Conservation (phyloP, 306 rosid genomes). For the Rubus parviflorus region DNA sequence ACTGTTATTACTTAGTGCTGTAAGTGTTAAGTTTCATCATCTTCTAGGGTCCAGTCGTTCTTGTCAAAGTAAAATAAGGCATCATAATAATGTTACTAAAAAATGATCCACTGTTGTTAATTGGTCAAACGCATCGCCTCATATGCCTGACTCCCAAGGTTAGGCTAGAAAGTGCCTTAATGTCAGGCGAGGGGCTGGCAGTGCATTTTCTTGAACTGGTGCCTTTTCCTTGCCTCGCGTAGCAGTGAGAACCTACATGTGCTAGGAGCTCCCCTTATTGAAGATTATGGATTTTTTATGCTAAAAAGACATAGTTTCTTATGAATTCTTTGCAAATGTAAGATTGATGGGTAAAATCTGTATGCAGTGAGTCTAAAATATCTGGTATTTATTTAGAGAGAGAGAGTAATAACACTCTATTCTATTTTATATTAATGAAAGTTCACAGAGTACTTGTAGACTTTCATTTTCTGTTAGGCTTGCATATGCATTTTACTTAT, state of each 20-base stretch:
- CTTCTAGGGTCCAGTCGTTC: not conserved
- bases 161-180: not conserved
- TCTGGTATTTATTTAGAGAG: too few relatives aligned
- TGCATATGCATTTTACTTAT: conserved; percentile 18
- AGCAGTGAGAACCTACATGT: not conserved
- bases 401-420: not conserved
- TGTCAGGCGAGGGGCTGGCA: not conserved
- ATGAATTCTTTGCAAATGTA: not conserved
- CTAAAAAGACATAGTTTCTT: not conserved
- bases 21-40: not conserved
- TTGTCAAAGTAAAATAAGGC: conserved; percentile 10
- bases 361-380: not conserved
- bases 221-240: not conserved
- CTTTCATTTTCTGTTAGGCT: not conserved
- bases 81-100: not conserved
- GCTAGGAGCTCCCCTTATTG: not conserved
- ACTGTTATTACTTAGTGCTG: not conserved
- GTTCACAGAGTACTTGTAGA: not conserved
- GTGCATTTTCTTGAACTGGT: not conserved
- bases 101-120: not conserved
- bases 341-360: not conserved
- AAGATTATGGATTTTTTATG: not conserved
- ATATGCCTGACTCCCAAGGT: not conserved
- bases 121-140: conserved; percentile 1
- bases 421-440: not conserved